These are phyloP conservation scores for Casuarina glauca DNA, from an alignment of 306 rosid genomes.

Conservation along the genomic window DNA sequence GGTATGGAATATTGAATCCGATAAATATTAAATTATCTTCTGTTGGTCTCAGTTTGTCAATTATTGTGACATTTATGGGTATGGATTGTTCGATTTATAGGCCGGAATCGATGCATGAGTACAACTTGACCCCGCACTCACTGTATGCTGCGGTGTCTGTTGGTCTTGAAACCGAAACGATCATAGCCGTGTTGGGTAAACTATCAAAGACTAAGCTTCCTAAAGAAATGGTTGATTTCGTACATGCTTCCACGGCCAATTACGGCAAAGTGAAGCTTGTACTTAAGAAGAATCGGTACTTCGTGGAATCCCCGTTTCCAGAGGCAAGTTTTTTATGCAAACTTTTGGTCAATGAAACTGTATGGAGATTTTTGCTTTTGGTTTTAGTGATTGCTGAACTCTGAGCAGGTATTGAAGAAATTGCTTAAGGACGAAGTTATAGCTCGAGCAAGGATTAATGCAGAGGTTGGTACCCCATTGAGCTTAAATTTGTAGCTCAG, in stretches of 20 bases:
- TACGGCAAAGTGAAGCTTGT: conserved; percentile 97
- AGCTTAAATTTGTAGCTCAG: not conserved
- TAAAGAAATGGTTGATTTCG: conserved; percentile 83
- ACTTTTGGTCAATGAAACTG: conserved; percentile 10
- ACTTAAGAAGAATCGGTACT: conserved; percentile 89
- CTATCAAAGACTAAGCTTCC: conserved; percentile 96
- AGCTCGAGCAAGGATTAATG: conserved; percentile 63
- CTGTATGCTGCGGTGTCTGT: conserved; percentile 95
- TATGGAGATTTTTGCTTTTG: conserved; percentile 19
- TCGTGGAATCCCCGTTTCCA: conserved; percentile 87
- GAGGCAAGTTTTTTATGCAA: conserved; percentile 45
- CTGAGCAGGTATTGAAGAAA: conserved; percentile 79
- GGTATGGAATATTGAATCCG: conserved; percentile 38
- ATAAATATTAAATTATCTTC: not conserved
- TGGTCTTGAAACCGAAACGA: conserved; percentile 86
- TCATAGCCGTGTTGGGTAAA: conserved; percentile 74
- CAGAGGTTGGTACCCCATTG: conserved; percentile 58
- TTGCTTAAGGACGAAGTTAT: conserved; percentile 79
- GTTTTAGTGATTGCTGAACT: conserved; percentile 13
- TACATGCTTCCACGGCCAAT: conserved; percentile 83
- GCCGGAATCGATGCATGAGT: conserved; percentile 97
- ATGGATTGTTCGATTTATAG: conserved; percentile 39
- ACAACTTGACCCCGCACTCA: conserved; percentile 91
- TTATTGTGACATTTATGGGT: conserved; percentile 12
- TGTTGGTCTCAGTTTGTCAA: not conserved